These are phyloP conservation scores for Boletus tylopilopsis DNA, from an alignment of 768 basidiomycete species.

Conservation along the genomic window DNA sequence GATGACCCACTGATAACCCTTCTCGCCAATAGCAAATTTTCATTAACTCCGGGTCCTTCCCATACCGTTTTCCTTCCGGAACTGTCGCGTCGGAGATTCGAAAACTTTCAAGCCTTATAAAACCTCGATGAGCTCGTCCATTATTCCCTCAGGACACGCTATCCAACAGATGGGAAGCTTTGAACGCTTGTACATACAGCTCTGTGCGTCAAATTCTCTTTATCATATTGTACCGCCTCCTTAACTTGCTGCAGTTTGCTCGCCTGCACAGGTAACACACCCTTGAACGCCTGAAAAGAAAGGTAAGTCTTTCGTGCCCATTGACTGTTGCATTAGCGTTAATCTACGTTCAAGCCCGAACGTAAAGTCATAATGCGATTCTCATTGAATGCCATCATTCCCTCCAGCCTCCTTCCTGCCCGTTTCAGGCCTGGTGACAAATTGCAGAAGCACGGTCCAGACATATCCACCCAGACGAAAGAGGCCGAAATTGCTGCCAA, in stretches of 20 bases:
- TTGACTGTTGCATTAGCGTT: not conserved
- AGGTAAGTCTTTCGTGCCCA: constrained; percentile 8
- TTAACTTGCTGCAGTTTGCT: constrained; percentile 23
- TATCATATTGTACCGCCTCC: not conserved
- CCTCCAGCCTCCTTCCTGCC: constrained; percentile 21
- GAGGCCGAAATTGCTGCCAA: constrained; percentile 21
- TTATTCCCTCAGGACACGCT: constrained; percentile 18
- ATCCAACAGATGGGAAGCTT: constrained; percentile 35
- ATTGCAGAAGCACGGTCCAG: constrained; percentile 23
- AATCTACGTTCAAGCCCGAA: constrained; percentile 10
- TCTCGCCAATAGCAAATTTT: constrained; percentile 23
- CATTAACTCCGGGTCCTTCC: not conserved
- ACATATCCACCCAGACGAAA: constrained; percentile 17
- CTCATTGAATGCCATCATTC: constrained; percentile 17
- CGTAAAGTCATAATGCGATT: constrained; percentile 21
- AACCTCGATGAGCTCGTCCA: not conserved
- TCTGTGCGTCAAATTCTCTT: constrained; percentile 21
- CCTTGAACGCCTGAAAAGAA: constrained; percentile 21
- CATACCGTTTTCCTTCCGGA: constrained; percentile 20
- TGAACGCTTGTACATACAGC: constrained; percentile 26
- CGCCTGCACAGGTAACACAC: constrained; percentile 28
- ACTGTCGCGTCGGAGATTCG: constrained; percentile 28
- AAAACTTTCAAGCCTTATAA: constrained; percentile 19
- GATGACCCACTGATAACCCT: too few relatives aligned
- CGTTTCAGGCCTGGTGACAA: constrained; percentile 14